These are phyloP conservation scores for Trichoderma lentiforme DNA, from an alignment of 2,329 filamentous ascomycete species.

Conservation along the genomic window DNA sequence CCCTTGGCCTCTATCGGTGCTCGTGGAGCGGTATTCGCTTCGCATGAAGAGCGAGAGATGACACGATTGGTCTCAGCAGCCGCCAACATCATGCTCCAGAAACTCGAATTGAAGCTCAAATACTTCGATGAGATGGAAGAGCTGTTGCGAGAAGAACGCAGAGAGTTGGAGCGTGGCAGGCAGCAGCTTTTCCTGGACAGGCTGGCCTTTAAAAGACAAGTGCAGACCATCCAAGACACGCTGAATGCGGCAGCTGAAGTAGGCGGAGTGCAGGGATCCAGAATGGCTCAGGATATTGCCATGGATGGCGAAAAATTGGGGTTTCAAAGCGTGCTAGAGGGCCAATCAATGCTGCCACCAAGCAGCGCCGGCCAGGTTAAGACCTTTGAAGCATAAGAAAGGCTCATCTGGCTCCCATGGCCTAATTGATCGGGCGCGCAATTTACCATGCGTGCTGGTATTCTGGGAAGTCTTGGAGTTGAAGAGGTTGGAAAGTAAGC, in stretches of 20 bases:
- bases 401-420: background rate
- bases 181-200: constrained; percentile 94
- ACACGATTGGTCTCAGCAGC: constrained; percentile 87
- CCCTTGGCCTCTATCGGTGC: constrained; percentile 84
- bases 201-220: constrained; percentile 81
- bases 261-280: constrained; percentile 50
- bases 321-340: constrained; percentile 47
- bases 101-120: constrained; percentile 90
- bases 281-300: constrained; percentile 45
- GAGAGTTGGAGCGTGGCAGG: constrained; percentile 85
- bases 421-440: background rate
- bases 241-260: constrained; percentile 54
- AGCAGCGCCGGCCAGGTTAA: constrained; percentile 55
- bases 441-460: background rate
- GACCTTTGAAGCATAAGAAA: constrained; percentile 51
- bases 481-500: constrained; percentile 6
- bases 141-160: constrained; percentile 84
- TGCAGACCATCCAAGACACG: constrained; percentile 75
- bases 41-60: constrained; percentile 95
- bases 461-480: constrained; percentile 4
- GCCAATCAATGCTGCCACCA: constrained; percentile 50
- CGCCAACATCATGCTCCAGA: constrained; percentile 90
- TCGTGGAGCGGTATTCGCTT: constrained; percentile 81
- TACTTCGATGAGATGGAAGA: constrained; percentile 97
- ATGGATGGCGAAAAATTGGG: constrained; percentile 51